Evolutionary conservation across 1,139 yeast genomes (phyloP).

Genomic region (Spathaspora sp.): DNA sequence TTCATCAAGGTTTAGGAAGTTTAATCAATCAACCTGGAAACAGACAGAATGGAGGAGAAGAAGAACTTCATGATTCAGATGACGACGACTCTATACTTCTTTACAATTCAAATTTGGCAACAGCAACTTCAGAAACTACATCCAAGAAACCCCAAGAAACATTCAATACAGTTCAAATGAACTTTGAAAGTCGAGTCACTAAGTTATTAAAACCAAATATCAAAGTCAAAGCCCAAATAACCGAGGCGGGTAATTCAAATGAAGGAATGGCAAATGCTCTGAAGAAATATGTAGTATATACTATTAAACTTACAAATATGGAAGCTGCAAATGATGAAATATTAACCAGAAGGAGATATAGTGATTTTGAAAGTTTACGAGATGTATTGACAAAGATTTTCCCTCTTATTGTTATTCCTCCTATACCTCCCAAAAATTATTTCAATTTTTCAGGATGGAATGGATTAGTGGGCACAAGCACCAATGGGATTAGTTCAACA

Average conservation of each 20-base stretch:
- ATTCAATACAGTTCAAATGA: constrained; percentile 33
- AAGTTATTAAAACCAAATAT: constrained; percentile 31
- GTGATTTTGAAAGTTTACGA: constrained; percentile 86
- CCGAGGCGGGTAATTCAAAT: constrained; percentile 75
- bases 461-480: constrained; percentile 27
- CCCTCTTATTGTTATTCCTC: constrained; percentile 85
- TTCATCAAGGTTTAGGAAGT: constrained; percentile 35
- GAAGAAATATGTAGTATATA: constrained; percentile 76
- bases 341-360: constrained; percentile 77
- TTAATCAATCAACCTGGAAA: constrained; percentile 10
- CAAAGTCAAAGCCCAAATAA: constrained; percentile 50
- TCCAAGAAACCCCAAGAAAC: constrained; percentile 11
- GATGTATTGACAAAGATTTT: constrained; percentile 67
- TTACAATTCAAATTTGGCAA: constrained; percentile 17
- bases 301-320: constrained; percentile 55
- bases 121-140: constrained; percentile 8
- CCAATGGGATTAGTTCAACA: constrained; percentile 6
- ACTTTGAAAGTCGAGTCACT: constrained; percentile 39
- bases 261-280: constrained; percentile 63
- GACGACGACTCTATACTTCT: constrained; percentile 24
- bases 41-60: background rate
- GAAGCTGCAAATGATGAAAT: constrained; percentile 32
- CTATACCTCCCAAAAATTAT: constrained; percentile 90
- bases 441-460: constrained; percentile 37
- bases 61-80: background rate